Evolutionary conservation across 2,329 filamentous ascomycete species (phyloP), one percentile per base, ranked within the genome.

Genomic region (Ustilaginoidea virens): DNA sequence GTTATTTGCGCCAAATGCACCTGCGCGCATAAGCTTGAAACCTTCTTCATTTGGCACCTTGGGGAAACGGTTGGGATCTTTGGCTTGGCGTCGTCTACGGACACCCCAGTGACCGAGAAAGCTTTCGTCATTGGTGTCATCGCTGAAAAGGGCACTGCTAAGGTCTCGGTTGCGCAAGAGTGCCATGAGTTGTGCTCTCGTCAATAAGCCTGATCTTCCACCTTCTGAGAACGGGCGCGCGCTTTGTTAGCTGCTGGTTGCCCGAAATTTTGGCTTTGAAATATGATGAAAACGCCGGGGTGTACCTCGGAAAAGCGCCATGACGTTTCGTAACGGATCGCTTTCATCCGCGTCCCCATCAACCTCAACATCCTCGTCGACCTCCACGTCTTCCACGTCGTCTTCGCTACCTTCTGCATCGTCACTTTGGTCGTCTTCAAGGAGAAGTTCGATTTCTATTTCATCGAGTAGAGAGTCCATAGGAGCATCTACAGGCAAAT

Each of bases 11-110:
- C 87, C 87, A 53, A 94, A 96, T 3, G 60, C 62, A 1, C 87
- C 87, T 17, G 75, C 78, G 22, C 71, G 63, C 85, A 96, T 93
- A 36, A 96, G 58, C 40, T 77, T 70, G 27, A 54, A 62, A 6
- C 90, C 87, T 36, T 72, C 65, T 8, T 80, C 72, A 43, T 77
- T 93, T 0, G 87, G 87, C 0, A 93, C 73, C 41, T 80, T 80
- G n/a, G 86, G 82, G 34, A 86, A 86, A 25, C 69, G 57, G 36
- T 73, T 52, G 2, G 63, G 63, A 33, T 73, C 65, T n/a, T 52
- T 58, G 7, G 42, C 43, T 2, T 38, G 39, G 8, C 46, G 45
- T 13, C 53, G 47, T 29, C 65, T 59, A 26, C 64, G 54, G 19
- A 60, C 49, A 23, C 62, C 53, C 40, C 60, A 57, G 28, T 60